These are phyloP conservation scores for Kurtzmaniella quercitrusa DNA, from an alignment of 1,139 yeast species.

Conservation along the genomic window DNA sequence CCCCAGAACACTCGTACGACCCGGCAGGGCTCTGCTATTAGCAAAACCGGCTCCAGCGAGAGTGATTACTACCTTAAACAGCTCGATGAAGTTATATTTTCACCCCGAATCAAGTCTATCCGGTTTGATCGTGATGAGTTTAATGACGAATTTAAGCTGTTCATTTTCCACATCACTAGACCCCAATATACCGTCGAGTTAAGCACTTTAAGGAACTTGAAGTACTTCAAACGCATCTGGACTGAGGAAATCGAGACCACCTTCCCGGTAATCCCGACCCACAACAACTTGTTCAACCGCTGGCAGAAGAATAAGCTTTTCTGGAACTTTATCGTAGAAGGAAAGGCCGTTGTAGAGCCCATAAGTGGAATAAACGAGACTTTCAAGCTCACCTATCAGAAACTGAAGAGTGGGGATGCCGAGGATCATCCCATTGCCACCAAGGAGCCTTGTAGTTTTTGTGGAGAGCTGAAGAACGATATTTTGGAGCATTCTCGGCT, in stretches of 20 bases:
- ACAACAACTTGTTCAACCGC: slow-evolving; percentile 35
- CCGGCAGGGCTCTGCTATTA: slow-evolving; percentile 2
- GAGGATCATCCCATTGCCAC: slow-evolving; percentile 61
- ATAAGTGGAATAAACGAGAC: slow-evolving; percentile 78
- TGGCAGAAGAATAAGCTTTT: slow-evolving; percentile 51
- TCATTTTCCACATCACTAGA: slow-evolving; percentile 28
- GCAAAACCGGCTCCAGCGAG: not conserved
- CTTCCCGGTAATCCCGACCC: slow-evolving; percentile 27
- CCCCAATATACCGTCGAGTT: slow-evolving; percentile 38
- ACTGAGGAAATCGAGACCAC: slow-evolving; percentile 77
- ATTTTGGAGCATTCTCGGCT: slow-evolving; percentile 73
- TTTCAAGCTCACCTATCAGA: slow-evolving; percentile 36
- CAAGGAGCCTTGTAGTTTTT: slow-evolving; percentile 69
- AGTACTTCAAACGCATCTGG: slow-evolving; percentile 62
- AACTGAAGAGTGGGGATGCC: slow-evolving; percentile 7
- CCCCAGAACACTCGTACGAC: not conserved
- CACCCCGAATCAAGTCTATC: slow-evolving; percentile 55
- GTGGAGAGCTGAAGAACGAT: slow-evolving; percentile 73
- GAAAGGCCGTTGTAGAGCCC: slow-evolving; percentile 82
- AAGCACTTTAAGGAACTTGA: slow-evolving; percentile 45
- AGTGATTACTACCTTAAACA: slow-evolving; percentile 15
- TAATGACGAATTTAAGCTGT: slow-evolving; percentile 38
- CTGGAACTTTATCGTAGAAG: slow-evolving; percentile 68
- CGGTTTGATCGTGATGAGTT: slow-evolving; percentile 53
- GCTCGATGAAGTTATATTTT: slow-evolving; percentile 29